Evolutionary conservation across 768 basidiomycete genomes (phyloP).

Genomic region (Leucosporidium yakuticum): DNA sequence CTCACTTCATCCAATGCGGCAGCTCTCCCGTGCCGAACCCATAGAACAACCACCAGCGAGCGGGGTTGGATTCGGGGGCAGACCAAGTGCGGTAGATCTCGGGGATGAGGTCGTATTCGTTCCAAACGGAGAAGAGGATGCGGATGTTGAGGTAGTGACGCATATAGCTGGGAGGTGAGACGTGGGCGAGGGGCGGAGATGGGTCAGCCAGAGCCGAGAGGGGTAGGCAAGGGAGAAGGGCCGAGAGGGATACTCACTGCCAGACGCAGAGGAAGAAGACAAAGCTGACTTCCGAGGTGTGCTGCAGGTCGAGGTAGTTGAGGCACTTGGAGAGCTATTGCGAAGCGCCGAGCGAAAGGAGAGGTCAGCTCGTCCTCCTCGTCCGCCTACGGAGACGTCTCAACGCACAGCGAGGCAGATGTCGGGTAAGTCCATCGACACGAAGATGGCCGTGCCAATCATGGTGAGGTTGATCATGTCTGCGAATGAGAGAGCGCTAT

Average conservation of each 20-base stretch:
- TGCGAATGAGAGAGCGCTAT: background rate
- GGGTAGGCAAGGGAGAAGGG: background rate
- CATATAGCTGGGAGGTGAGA: constrained; percentile 62
- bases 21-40: constrained; percentile 49
- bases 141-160: constrained; percentile 82
- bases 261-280: constrained; percentile 37
- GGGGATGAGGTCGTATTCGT: constrained; percentile 68
- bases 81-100: constrained; percentile 46
- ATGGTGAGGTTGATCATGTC: constrained; percentile 67
- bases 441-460: constrained; percentile 84
- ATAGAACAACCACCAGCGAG: constrained; percentile 55
- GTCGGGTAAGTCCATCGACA: constrained; percentile 97
- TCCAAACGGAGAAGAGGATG: constrained; percentile 83
- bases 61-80: constrained; percentile 43
- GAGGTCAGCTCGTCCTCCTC: background rate
- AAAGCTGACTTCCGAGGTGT: constrained; percentile 52
- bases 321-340: constrained; percentile 73
- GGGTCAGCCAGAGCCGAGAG: background rate
- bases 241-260: constrained; percentile 17
- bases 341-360: background rate
- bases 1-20: constrained; percentile 51
- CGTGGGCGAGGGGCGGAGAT: background rate
- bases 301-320: constrained; percentile 73
- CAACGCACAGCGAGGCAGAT: constrained; percentile 70
- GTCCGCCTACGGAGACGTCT: too few relatives aligned